Base-by-base conservation (phyloP, 2,329 filamentous ascomycete genomes). In the Colletotrichum tropicicola region DNA sequence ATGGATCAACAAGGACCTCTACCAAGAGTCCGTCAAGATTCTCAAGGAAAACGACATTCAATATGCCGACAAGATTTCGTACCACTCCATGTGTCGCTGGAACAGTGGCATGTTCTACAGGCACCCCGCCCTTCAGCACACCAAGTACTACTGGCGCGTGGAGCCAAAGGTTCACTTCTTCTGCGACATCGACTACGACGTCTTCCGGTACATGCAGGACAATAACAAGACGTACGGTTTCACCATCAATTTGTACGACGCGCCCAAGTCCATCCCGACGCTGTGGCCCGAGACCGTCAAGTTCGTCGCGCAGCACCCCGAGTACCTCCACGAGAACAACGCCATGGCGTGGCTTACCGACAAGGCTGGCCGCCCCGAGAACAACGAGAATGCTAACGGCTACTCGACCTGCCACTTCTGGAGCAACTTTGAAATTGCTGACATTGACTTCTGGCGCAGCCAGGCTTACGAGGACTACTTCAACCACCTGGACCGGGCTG, bases 381-480 rank as follows among this genome's bases (percentile, higher is more conserved):
- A 97, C 77, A 93, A 93, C 74, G 77, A 85, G 57, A 88, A 90
- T 68, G 95, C 95, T 6, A 92, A 97, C 72, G 96, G 96, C 32
- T 99, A 97, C 83, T 97, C 93, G 32, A 98, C 96, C 3, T 99
- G 96, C 77, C 96, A 99, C 79, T 99, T 99, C 84, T 99, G 96
- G 96, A 96, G 91, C 73, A 99, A 99, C 79, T 99, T 99, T 72
- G 96, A 99, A 79, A 95, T 99, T 72, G 95, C 88, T 48, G 93
- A 98, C 77, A 88, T 99, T 86, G 87, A 87, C 68, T 97, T 99
- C 79, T 99, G 94, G 92, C 85, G 96, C 51, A 92, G 93, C 74
- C 88, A 94, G 76, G 86, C 89, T 47, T 99, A 99, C 75, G 92
- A 97, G 75, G 94, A 97, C 68, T 99, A 98, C 79, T 99, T 99